Base-by-base conservation (phyloP, 2,329 filamentous ascomycete species). In the Dactylellina leptospora region DNA sequence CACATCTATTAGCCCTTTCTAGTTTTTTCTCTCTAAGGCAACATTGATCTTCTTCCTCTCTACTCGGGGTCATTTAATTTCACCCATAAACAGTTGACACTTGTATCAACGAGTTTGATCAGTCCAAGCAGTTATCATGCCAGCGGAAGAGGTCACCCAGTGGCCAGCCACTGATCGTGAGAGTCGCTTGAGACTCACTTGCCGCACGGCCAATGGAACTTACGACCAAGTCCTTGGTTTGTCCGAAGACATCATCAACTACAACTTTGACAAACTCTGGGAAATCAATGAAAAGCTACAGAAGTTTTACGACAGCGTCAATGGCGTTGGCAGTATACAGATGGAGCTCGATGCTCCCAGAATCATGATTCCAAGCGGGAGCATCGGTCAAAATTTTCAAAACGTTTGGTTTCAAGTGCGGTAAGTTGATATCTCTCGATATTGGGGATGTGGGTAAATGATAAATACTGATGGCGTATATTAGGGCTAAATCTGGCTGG, bases 171-270 rank as follows among this genome's bases (percentile, higher is more conserved):
- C 23, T 47, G 42, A 47, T 20, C 23, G 8, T 20, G 6, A 22
- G 18, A 22, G 16, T 5, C 42, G 42, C 42, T 20, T 47, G 20
- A 20, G 23, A 13, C 16, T 20, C 8, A 23, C 42, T 22, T 22
- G 16, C 13, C 42, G 42, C n/a, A 47, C 42, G n/a, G 42, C 16
- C 4, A 47, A 47, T 9, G 42, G 42, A 6, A 8, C 20, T 20
- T 47, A 47, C 13, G 42, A 47, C 20, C 42, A 47, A n/a, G 42
- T 47, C n/a, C 42, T 47, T 20, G 42, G 16, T 4, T 47, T 47
- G 18, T 47, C 42, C 4, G 42, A 47, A 47, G 11, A 3, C 9
- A 47, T 47, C 5, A 23, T 47, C 20, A 47, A 47, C 20, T 16
- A 47, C 4, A 47, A 20, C 23, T 47, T 47, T 20, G 16, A 47